A percentile compares a stretch with the other conserved stretches of the same genome.
Conservation (phyloP, 208 protist species). For the Angomonas deanei region DNA sequence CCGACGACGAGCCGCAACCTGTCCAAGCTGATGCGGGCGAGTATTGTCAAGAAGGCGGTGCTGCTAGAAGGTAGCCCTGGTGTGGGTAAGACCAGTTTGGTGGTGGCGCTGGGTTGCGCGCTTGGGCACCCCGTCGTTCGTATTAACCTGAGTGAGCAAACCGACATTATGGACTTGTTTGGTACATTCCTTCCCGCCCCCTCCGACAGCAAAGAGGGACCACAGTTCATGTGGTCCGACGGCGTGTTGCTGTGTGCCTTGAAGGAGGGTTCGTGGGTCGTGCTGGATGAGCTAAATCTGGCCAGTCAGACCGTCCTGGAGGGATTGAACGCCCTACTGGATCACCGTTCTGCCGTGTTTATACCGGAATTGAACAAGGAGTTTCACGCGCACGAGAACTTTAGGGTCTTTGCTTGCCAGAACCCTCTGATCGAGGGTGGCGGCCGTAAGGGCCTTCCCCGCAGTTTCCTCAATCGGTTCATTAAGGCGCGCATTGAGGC, state of each 20-base stretch:
- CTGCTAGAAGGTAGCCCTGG: conserved; percentile 97
- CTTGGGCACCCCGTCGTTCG: conserved; percentile 92
- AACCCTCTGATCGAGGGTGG: conserved; percentile 98
- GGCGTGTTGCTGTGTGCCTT: conserved; percentile 96
- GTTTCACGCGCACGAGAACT: conserved; percentile 80
- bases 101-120: conserved; percentile 93
- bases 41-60: conserved; percentile 93
- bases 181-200: conserved; percentile 83
- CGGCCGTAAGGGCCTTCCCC: conserved; percentile 98
- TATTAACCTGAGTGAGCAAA: conserved; percentile 99
- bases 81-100: conserved; percentile 99
- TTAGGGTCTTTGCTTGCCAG: conserved; percentile 99
- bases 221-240: conserved; percentile 97
- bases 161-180: conserved; percentile 99
- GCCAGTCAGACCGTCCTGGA: conserved; percentile 99
- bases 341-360: conserved; percentile 96
- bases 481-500: conserved; percentile 94
- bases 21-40: conserved; percentile 93
- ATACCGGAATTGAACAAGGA: conserved; percentile 91
- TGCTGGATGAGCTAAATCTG: conserved; percentile 99
- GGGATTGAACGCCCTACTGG: conserved; percentile 99
- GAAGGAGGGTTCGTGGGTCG: conserved; percentile 97
- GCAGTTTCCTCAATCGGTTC: conserved; percentile 99
- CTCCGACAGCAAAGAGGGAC: conserved; percentile 17
- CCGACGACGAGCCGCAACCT: conserved; percentile 97